Conservation (phyloP, 73 alveolate species). For the Durusdinium trenchii region DNA sequence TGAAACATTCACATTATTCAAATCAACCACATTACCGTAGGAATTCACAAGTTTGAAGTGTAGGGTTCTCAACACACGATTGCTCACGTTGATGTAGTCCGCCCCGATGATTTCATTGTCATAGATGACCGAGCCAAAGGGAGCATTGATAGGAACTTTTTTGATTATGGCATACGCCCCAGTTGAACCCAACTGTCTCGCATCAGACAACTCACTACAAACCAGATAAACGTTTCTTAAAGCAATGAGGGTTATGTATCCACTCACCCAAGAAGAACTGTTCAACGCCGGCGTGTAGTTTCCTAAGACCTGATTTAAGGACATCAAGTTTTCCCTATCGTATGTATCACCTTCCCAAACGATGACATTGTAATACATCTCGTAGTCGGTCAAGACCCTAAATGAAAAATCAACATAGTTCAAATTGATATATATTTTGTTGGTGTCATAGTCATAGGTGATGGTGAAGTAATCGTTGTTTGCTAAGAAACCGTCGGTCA, state of each 20-base stretch:
- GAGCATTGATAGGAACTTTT: constrained; percentile 39
- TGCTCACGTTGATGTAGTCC: neutral
- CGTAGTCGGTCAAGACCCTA: constrained; percentile 27
- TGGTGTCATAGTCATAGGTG: constrained; percentile 31
- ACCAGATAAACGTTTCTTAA: constrained; percentile 18
- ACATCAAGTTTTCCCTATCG: neutral
- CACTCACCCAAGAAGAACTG: neutral
- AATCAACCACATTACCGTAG: constrained; percentile 26
- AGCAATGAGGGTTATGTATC: constrained; percentile 1
- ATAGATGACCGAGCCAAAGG: constrained; percentile 71
- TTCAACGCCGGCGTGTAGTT: constrained; percentile 52
- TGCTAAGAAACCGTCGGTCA: constrained; percentile 23
- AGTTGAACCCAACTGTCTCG: constrained; percentile 51
- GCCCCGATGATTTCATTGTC: constrained; percentile 12
- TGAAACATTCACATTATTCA: constrained; percentile 39
- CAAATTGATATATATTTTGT: constrained; percentile 10
- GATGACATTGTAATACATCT: constrained; percentile 20
- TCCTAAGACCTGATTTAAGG: constrained; percentile 19
- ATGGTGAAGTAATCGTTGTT: constrained; percentile 9
- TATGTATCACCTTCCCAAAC: neutral
- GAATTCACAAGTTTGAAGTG: constrained; percentile 30
- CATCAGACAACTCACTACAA: constrained; percentile 60
- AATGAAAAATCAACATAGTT: constrained; percentile 43
- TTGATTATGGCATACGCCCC: constrained; percentile 35
- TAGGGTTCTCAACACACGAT: constrained; percentile 13